Evolutionary conservation across 202 grass and related monocot genomes (phyloP).

Genomic region (Carex sylvatica): DNA sequence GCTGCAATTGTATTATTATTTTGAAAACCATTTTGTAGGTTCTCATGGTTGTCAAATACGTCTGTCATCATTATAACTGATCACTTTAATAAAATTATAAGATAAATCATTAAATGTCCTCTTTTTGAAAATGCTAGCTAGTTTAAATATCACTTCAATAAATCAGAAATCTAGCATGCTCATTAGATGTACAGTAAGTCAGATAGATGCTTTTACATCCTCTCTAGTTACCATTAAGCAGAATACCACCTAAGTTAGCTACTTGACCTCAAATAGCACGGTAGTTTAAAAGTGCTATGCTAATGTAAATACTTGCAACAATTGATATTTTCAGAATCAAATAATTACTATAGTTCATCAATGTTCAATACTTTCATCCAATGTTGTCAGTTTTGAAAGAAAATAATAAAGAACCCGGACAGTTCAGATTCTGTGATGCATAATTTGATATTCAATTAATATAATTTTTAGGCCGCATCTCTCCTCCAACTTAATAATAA

Average conservation of each 20-base stretch:
- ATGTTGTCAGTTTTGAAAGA: neutral
- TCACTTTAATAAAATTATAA: neutral
- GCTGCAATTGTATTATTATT: neutral
- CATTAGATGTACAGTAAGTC: neutral
- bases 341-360: neutral
- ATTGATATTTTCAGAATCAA: neutral
- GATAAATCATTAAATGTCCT: neutral
- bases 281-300: neutral
- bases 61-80: neutral
- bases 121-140: neutral
- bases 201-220: neutral
- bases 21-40: neutral
- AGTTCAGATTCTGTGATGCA: neutral
- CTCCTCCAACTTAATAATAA: neutral
- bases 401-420: neutral
- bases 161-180: neutral
- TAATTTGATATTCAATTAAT: neutral
- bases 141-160: neutral
- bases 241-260: neutral
- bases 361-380: neutral
- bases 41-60: neutral
- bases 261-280: neutral
- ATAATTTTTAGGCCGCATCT: neutral
- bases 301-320: neutral
- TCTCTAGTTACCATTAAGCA: neutral